phyloP scores from a whole-genome alignment of 345 rosid genomes.

The Moricandia moricandioides region DNA sequence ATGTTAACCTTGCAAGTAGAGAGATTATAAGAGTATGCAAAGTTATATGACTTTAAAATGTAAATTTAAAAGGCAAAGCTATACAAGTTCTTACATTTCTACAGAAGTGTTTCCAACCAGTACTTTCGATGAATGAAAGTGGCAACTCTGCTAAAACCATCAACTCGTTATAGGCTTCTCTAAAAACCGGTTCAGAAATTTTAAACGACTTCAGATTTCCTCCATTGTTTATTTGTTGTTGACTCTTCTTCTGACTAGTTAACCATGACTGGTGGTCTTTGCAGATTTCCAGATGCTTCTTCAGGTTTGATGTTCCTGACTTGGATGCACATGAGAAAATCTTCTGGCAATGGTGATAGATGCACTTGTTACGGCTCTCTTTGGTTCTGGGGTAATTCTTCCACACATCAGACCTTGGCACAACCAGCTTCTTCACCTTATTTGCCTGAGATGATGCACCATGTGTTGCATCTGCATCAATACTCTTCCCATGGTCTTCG shows the following conservation, averaged over 20 bases:
- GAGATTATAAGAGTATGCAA: no score
- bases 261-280: not conserved
- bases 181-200: not conserved
- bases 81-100: no score
- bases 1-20: no score
- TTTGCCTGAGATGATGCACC: not conserved
- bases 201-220: not conserved
- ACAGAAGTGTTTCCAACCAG: no score
- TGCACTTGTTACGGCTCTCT: not conserved
- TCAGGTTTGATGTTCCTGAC: not conserved
- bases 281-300: not conserved
- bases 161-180: not conserved
- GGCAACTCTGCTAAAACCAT: no score
- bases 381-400: not conserved
- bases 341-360: not conserved
- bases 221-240: not conserved
- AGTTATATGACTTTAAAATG: no score
- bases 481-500: not conserved
- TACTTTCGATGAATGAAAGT: no score
- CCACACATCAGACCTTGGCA: not conserved
- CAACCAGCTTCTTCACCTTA: not conserved
- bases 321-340: not conserved
- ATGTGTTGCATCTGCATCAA: not conserved
- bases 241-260: not conserved
- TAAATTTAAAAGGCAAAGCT: no score